phyloP scores from a whole-genome alignment of 805 yeast genomes.

The Torulaspora indica region DNA sequence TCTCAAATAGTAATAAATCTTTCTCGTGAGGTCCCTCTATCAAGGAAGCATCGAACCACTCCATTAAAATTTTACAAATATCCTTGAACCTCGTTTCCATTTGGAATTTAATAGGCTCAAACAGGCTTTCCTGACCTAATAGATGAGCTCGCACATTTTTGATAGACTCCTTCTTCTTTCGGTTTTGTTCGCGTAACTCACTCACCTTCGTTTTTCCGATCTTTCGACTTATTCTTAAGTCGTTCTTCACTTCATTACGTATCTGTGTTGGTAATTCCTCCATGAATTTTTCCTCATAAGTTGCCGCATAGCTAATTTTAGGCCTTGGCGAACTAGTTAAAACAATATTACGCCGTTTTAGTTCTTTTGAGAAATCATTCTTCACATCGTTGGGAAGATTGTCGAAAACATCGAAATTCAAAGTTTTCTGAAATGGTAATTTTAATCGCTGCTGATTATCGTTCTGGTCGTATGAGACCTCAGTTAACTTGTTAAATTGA shows the following conservation, averaged over 20 bases:
- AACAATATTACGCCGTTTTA: conserved; percentile 13
- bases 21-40: conserved; percentile 38
- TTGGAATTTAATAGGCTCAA: conserved; percentile 36
- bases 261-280: conserved; percentile 61
- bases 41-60: conserved; percentile 39
- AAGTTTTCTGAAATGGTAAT: conserved; percentile 34
- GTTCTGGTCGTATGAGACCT: conserved; percentile 28
- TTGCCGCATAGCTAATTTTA: conserved; percentile 2
- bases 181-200: conserved; percentile 16
- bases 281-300: conserved; percentile 56
- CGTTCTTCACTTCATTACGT: conserved; percentile 54
- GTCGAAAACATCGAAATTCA: conserved; percentile 10
- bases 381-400: conserved; percentile 17
- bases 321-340: conserved; percentile 3
- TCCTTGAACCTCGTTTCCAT: conserved; percentile 34
- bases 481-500: conserved; percentile 56
- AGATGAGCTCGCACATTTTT: conserved; percentile 20
- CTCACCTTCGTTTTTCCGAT: conserved; percentile 22
- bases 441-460: conserved; percentile 36
- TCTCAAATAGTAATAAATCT: conserved; percentile 39
- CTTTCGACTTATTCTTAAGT: conserved; percentile 37
- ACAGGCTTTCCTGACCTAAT: conserved; percentile 19
- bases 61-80: conserved; percentile 32
- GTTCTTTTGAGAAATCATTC: conserved; percentile 17
- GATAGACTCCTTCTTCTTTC: conserved; percentile 12